These are phyloP conservation scores for Talaromyces sp. DNA, from an alignment of 2,329 filamentous ascomycete species.

Conservation along the genomic window DNA sequence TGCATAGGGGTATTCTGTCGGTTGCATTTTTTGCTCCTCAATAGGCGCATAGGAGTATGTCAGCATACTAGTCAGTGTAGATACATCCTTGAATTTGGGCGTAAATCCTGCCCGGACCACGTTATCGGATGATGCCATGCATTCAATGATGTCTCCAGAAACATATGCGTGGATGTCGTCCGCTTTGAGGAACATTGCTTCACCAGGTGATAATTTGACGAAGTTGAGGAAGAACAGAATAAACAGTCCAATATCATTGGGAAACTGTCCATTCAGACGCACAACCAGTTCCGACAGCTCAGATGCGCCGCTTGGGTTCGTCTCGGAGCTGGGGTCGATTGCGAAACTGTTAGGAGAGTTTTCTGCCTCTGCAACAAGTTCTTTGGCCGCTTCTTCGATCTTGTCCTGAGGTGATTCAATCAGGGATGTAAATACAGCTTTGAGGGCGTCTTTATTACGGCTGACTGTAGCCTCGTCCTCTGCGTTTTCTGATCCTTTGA, in stretches of 20 bases:
- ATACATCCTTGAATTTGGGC: conserved; percentile 96
- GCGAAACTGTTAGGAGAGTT: conserved; percentile 71
- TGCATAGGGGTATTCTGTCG: conserved; percentile 79
- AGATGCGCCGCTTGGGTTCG: conserved; percentile 42
- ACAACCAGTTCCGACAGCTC: conserved; percentile 73
- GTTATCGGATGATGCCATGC: conserved; percentile 99
- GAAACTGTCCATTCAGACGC: conserved; percentile 79
- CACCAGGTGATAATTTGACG: conserved; percentile 79
- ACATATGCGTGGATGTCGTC: conserved; percentile 95
- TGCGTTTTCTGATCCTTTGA: conserved; percentile 56
- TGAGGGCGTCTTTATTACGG: conserved; percentile 74
- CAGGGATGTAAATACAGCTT: conserved; percentile 69
- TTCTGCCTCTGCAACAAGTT: conserved; percentile 68
- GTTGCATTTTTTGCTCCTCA: conserved; percentile 87
- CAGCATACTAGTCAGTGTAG: conserved; percentile 82
- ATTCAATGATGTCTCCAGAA: conserved; percentile 83
- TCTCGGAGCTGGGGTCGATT: conserved; percentile 40
- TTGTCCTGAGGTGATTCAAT: conserved; percentile 72
- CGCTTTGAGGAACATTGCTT: conserved; percentile 92
- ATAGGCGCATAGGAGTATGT: conserved; percentile 96
- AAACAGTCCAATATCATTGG: conserved; percentile 85
- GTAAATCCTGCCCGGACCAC: conserved; percentile 96
- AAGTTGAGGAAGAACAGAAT: conserved; percentile 98
- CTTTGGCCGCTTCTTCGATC: conserved; percentile 62
- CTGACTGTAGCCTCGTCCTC: conserved; percentile 45